Base-by-base conservation (phyloP, 2,329 filamentous ascomycete genomes). In the Allantophomopsis cytisporea region DNA sequence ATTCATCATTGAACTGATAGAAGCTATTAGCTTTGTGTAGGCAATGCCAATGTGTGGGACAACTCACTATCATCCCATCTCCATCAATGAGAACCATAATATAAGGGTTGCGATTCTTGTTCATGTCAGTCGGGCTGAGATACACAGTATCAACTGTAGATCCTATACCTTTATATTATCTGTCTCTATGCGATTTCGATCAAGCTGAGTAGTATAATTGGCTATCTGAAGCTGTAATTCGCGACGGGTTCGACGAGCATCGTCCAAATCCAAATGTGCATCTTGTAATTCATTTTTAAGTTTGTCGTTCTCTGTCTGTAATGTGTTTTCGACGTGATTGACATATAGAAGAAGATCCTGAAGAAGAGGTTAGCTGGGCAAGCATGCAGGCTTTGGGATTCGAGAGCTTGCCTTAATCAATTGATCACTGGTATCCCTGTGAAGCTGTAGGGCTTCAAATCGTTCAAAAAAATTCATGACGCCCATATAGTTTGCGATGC, bases 11-110 rank as follows among this genome's bases (percentile, higher is more conserved):
- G 53, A 80, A 80, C 73, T 80, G 50, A 13, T 10, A 5, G 18
- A 20, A 8, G 4, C 23, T 12, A 28, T 28, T 28, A 28, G 23
- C 20, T 28, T 8, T 12, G 23, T 28, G 23, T 28, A 12, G 23
- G 23, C 8, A 28, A 8, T 28, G 3, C 8, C 7, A 6, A 6
- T 28, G 33, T 11, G 7, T 13, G 18, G 35, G 39, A 16, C 15
- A 15, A 47, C 63, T 54, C 52, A 79, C 75, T 54, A 78, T 60
- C 42, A 78, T 63, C 35, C 73, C 71, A 53, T 81, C 69, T 31
- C 75, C 76, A 53, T 80, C 76, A 47, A 81, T 69, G 47, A 79
- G 52, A 31, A 77, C 65, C 46, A 73, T 56, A 49, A 78, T 62
- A 53, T 80, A 80, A 32, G 69, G 64, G 54, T 76, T 77, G 37